Base-by-base conservation (phyloP, 1,139 yeast species). In the Suhomyces guaymorum region DNA sequence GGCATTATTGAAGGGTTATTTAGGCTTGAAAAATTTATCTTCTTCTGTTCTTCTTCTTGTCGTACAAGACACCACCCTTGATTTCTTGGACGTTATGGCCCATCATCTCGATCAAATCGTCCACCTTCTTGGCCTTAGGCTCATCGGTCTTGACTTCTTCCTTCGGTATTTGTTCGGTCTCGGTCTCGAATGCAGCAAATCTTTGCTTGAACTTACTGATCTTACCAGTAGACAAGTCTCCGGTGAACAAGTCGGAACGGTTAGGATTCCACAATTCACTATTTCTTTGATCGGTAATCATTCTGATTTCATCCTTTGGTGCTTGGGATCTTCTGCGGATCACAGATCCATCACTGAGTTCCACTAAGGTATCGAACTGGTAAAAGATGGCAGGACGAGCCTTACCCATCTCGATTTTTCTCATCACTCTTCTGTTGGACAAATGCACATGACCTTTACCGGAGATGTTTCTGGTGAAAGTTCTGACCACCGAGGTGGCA, bases 331-430 rank as follows among this genome's bases (percentile, higher is more conserved):
- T 74, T 62, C 98, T 76, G 24, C 69, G 70, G 24, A 88, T 71
- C 1, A 95, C 95, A 19, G 96, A 84, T 2, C 98, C 98, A 57
- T 92, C 97, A 49, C 95, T 83, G 39, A 90, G 73, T 61, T 90
- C 96, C 9, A 92, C 90, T 30, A 75, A 64, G 25, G 94, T 85
- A 45, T 90, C 90, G 56, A 92, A 92, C 56, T 87, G 88, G 64
- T 90, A 78, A 63, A 87, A 90, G 28, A 90, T 84, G 26, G 96
- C 89, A 2, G 97, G 97, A 62, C 97, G 78, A 12, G 96, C 89
- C 56, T 82, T 82, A 32, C 96, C 96, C 42, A 78, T 66, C 46
- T 66, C 58, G 48, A 78, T 76, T 48, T 73, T 75, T 48, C 73
- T 73, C 68, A 73, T 62, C 24, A 78, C 80, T 60, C 82, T 69